Conservation (phyloP, 352 stramenopile genomes). For the Phytophthora pisi region DNA sequence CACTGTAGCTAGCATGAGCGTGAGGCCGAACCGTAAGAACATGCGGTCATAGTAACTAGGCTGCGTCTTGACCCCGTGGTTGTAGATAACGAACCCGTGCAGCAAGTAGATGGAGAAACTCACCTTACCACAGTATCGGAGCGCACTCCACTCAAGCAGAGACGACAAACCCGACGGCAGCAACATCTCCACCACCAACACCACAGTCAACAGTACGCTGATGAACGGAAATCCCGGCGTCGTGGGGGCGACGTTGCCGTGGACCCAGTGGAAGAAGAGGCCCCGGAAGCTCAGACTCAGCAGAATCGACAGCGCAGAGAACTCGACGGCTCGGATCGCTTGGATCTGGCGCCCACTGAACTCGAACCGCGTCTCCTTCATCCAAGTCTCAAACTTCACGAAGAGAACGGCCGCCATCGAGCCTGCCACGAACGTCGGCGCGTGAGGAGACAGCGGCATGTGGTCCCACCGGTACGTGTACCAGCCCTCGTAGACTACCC, state of each 20-base stretch:
- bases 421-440: constrained; percentile 30
- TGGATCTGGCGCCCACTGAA: neutral
- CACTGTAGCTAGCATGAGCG: constrained; percentile 30
- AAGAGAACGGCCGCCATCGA: constrained; percentile 41
- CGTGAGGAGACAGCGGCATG: constrained; percentile 23
- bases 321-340: constrained; percentile 28
- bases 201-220: constrained; percentile 26
- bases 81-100: constrained; percentile 43
- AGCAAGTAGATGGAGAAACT: constrained; percentile 55
- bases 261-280: constrained; percentile 34
- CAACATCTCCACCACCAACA: constrained; percentile 47
- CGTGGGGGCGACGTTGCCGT: constrained; percentile 20
- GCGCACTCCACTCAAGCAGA: constrained; percentile 15
- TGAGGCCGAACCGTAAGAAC: constrained; percentile 35
- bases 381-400: constrained; percentile 20
- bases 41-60: constrained; percentile 26
- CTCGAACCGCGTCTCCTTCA: constrained; percentile 19
- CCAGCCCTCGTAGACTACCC: constrained; percentile 29
- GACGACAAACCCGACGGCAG: constrained; percentile 25
- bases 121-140: constrained; percentile 45
- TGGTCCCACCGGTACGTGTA: constrained; percentile 28
- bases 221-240: constrained; percentile 30
- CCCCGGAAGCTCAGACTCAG: constrained; percentile 31
- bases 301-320: constrained; percentile 17
- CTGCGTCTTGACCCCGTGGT: constrained; percentile 1